Conservation (phyloP, 768 basidiomycete species). For the Podaxis sp. region DNA sequence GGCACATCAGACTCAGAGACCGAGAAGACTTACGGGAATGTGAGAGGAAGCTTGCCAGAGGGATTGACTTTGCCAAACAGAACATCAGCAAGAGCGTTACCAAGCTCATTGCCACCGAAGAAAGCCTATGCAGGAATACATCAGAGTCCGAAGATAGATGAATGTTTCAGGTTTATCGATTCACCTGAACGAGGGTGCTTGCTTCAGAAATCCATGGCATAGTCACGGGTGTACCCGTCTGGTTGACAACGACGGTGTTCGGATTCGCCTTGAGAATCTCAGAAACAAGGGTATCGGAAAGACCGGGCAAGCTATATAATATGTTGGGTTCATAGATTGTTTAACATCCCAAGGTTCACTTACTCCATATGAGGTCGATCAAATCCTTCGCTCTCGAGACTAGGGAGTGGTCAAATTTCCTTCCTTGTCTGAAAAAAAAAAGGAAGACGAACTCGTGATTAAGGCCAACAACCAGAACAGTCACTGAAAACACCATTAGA, state of each 20-base stretch:
- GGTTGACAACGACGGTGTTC: constrained; percentile 52
- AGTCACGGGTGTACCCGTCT: constrained; percentile 47
- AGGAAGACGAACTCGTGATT: constrained; percentile 43
- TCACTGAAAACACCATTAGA: constrained; percentile 23
- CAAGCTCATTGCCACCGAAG: constrained; percentile 52
- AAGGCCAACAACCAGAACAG: constrained; percentile 47
- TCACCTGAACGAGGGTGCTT: constrained; percentile 36
- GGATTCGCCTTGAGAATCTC: constrained; percentile 47
- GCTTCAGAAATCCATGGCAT: constrained; percentile 50
- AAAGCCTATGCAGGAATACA: constrained; percentile 31
- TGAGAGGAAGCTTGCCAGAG: constrained; percentile 50
- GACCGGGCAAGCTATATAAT: constrained; percentile 41
- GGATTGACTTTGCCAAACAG: constrained; percentile 60
- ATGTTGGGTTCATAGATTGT: background rate
- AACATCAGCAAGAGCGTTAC: constrained; percentile 54
- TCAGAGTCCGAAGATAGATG: background rate
- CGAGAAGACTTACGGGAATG: constrained; percentile 39
- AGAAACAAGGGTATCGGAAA: constrained; percentile 45
- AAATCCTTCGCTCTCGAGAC: constrained; percentile 55
- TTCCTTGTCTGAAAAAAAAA: background rate
- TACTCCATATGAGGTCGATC: constrained; percentile 47
- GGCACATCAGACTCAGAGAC: background rate
- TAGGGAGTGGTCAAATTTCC: constrained; percentile 4
- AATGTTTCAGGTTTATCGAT: constrained; percentile 1
- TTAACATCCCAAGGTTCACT: constrained; percentile 5